These are phyloP conservation scores for Fusarium cicatricum DNA, from an alignment of 2,329 filamentous ascomycete species.

Conservation along the genomic window DNA sequence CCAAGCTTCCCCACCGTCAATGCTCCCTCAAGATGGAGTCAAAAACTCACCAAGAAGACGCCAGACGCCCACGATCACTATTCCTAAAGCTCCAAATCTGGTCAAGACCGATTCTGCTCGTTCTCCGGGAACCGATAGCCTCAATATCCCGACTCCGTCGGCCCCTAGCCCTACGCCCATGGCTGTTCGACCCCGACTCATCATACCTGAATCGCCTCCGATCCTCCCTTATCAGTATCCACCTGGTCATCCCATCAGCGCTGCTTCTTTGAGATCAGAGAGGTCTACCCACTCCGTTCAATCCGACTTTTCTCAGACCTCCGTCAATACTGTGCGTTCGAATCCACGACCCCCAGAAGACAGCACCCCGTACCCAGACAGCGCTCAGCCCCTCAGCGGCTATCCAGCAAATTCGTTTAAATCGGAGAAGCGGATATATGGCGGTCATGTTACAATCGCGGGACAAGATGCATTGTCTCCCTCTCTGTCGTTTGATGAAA, in stretches of 20 bases:
- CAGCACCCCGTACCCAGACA: conserved; percentile 44
- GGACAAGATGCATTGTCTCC: conserved; percentile 8
- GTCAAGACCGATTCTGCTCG: not conserved
- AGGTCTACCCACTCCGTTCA: conserved; percentile 32
- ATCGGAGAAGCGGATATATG: conserved; percentile 28
- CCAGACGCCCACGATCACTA: not conserved
- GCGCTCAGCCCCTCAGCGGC: conserved; percentile 24
- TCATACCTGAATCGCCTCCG: conserved; percentile 39
- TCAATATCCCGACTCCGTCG: conserved; percentile 44
- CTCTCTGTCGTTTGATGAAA: conserved; percentile 31
- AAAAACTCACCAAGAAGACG: not conserved
- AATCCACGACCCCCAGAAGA: conserved; percentile 43
- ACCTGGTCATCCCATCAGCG: conserved; percentile 18
- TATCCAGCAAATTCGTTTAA: conserved; percentile 29
- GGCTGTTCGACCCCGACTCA: conserved; percentile 42
- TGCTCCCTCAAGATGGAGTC: not conserved
- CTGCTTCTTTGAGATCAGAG: conserved; percentile 33
- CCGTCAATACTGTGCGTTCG: conserved; percentile 31
- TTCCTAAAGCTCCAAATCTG: conserved; percentile 6
- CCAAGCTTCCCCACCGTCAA: too few species aligned
- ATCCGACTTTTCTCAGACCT: conserved; percentile 10
- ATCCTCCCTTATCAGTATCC: conserved; percentile 12
- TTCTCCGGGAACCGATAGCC: not conserved
- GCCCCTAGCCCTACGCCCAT: conserved; percentile 47
- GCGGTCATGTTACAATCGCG: conserved; percentile 22